These are phyloP conservation scores for Corylus avellana DNA, from an alignment of 306 rosid species.

Conservation along the genomic window DNA sequence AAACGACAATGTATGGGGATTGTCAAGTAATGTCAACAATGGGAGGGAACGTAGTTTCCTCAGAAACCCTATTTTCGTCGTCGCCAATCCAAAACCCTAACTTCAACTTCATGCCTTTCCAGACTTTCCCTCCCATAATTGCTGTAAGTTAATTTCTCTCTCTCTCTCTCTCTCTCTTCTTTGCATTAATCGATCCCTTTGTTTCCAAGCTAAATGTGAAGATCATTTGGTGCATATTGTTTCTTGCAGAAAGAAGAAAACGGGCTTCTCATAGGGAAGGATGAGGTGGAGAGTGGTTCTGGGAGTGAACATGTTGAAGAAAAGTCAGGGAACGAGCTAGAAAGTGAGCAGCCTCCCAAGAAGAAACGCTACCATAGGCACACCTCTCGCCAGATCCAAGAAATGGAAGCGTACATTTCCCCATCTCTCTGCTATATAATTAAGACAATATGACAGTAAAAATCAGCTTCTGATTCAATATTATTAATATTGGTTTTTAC, in stretches of 20 bases:
- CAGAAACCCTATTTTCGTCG: conserved; percentile 72
- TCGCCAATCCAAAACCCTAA: conserved; percentile 82
- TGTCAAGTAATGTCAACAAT: conserved; percentile 91
- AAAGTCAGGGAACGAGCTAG: conserved; percentile 74
- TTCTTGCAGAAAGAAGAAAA: conserved; percentile 74
- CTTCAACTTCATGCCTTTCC: conserved; percentile 87
- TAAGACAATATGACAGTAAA: no score
- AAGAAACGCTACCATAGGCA: conserved; percentile 93
- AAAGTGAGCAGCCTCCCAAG: conserved; percentile 54
- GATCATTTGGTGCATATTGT: background rate
- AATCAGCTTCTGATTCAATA: no score
- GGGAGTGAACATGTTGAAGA: conserved; percentile 80
- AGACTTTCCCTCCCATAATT: conserved; percentile 57
- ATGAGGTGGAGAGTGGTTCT: conserved; percentile 85
- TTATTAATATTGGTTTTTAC: no score
- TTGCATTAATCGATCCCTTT: background rate
- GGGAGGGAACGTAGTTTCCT: conserved; percentile 71
- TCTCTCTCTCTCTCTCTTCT: no score
- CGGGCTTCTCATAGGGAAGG: conserved; percentile 64
- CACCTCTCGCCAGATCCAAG: conserved; percentile 98
- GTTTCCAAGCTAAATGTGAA: background rate
- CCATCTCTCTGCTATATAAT: background rate
- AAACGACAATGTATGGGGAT: conserved; percentile 75
- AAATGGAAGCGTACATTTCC: conserved; percentile 78
- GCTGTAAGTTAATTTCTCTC: conserved; percentile 22